Conservation (phyloP, 2,329 filamentous ascomycete genomes). For the Tetracladium maxilliforme region DNA sequence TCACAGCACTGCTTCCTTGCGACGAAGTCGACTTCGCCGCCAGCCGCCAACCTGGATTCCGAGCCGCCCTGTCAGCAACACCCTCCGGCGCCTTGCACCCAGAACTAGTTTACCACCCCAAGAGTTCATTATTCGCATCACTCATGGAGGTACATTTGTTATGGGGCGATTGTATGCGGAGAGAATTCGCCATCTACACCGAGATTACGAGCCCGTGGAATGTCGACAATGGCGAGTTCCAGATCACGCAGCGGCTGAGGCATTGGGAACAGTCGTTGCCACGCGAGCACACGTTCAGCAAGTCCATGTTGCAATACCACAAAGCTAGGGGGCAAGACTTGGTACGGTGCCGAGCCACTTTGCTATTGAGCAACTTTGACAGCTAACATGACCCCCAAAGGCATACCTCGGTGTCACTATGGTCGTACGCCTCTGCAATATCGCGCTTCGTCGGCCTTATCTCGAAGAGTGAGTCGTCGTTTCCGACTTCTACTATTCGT, state of each 20-base stretch:
- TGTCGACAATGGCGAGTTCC: conserved; percentile 10
- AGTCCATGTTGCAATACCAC: conserved; percentile 20
- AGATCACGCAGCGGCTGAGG: conserved; percentile 8
- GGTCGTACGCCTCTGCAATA: conserved; percentile 19
- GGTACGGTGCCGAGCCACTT: too few species aligned
- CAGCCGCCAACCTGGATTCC: conserved; percentile 11
- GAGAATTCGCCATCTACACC: conserved; percentile 10
- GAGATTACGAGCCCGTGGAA: conserved; percentile 11
- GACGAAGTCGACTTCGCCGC: conserved; percentile 22
- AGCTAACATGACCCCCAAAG: too few species aligned
- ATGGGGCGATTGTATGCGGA: conserved; percentile 18
- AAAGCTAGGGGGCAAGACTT: conserved; percentile 18
- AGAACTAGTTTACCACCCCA: conserved; percentile 7
- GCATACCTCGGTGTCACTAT: conserved; percentile 19
- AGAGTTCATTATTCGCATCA: conserved; percentile 19
- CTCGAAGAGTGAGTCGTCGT: conserved; percentile 9
- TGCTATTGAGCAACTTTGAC: too few species aligned
- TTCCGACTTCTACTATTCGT: too few species aligned
- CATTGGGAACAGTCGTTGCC: conserved; percentile 16
- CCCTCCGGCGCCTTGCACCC: conserved; percentile 13
- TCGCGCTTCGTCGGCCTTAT: conserved; percentile 18
- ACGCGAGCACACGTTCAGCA: conserved; percentile 15
- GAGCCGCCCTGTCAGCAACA: conserved; percentile 17
- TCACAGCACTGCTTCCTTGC: conserved; percentile 19
- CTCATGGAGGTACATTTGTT: conserved; percentile 20